Evolutionary conservation across 169 alveolate species (phyloP), one percentile per base, ranked within the genome.

Genomic region (Cryptosporidium ryanae): DNA sequence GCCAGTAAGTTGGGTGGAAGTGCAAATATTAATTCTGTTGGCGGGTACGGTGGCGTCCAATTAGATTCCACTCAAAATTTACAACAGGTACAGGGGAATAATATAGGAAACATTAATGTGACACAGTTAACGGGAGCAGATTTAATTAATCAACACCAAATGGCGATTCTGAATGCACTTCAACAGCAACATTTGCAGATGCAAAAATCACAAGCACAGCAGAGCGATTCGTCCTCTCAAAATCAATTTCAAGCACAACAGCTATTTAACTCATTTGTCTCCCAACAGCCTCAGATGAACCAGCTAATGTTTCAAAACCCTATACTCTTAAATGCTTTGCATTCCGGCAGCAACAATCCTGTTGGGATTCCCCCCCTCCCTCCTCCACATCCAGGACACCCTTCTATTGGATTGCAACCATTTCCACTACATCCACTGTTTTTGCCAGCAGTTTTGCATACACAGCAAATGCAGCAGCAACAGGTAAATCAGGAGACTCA

Each of bases 271-370:
- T 44, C 65, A 21, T 23, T 61, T 34, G 31, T 59, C 21, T 59
- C 71, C 4, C 67, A 50, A 3, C 76, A 76, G 25, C 57, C 71
- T 23, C 87, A 57, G 32, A 59, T 76, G 34, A 68, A 68, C 29
- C 83, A 64, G 17, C 13, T 61, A 32, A 32, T 76, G 70, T 59
- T 38, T 76, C 87, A 76, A n/a, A 76, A 59, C 12, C 87, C 87
- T 15, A 76, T 55, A 15, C 29, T 61, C 1, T 57, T 61, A 44
- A 61, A 44, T 29, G 64, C 76, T 38, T 18, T 61, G 7, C 87
- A 59, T 23, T 59, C 87, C 1, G 76, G 76, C 0, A 46, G n/a
- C 3, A 59, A 10, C 23, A 76, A 76, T 59, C 83, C 83, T 1
- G 18, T 68, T 31, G 83, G 83, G 25, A 8, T 68, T 50, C 57